Base-by-base conservation (phyloP, 768 basidiomycete species). In the Hydnum rufescens region DNA sequence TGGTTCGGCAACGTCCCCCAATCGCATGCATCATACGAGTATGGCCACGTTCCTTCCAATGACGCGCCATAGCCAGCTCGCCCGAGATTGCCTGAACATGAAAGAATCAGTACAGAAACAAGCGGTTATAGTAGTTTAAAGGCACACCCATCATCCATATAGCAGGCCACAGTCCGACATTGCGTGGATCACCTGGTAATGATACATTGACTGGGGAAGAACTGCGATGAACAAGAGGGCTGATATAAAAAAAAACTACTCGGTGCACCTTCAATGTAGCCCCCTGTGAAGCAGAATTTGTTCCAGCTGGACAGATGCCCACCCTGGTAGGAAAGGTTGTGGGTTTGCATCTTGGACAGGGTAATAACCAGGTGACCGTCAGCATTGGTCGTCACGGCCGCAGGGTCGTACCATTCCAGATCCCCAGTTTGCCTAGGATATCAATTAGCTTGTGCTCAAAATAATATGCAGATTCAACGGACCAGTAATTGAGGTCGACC, bases 221-320 rank as follows among this genome's bases (percentile, higher is more conserved):
- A 53, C 13, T n/a, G 6, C 8, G 13, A 13, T 53, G 52, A 53
- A 26, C 1, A 8, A 29, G 23, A 8, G 22, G 6, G 18, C 32
- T 1, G 39, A 44, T 18, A 42, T 16, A 6, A 6, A 18, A n/a
- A 5, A 3, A 1, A 25, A 42, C 51, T 30, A 54, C 29, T 32
- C 54, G 47, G 23, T 26, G 8, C 18, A 53, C 52, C 51, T 53
- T 52, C 52, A 26, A 32, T 5, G n/a, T 19, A 53, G 1, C 89
- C 89, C 34, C 85, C 86, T 29, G 86, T 85, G 66, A 92, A 90
- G 67, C 87, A 95, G 58, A 97, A 84, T 64, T 93, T 90, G 66
- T 93, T 93, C 85, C 59, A 60, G 16, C 74, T 72, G 23, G 75
- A 66, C 60, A 86, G 66, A 70, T 85, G 67, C 13, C 54, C 58